Evolutionary conservation across 768 basidiomycete genomes (phyloP), one percentile per base, ranked within the genome.

Genomic region (Boletales sp.): DNA sequence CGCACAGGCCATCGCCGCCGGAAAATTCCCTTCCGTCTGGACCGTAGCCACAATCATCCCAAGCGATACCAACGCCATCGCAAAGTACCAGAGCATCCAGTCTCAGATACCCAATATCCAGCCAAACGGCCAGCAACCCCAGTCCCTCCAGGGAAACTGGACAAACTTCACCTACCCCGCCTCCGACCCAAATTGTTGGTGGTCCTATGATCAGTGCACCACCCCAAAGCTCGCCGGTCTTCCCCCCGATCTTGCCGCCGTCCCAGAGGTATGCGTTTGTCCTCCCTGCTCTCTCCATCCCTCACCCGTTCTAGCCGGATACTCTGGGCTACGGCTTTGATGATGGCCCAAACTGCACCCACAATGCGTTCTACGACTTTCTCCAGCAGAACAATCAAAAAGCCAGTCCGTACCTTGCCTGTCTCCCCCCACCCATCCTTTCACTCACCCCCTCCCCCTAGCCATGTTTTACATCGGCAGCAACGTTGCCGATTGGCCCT

Each of bases 391-490:
- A 83, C 54, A 72, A 81, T 27, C 83, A 84, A 67, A 80, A 76
- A 74, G 82, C 83, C 48, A 60, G 81, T 75, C 0, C 18, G 48
- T 34, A 9, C 9, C 21, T 21, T 21, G 21, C 21, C 21, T 21
- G 21, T 9, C 14, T 34, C 10, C 14, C 32, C 32, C 14, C 32
- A 5, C 14, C 9, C 11, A 5, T 34, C 32, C 10, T 34, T 14
- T 34, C 5, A 34, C 10, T 11, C 32, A 34, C 18, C 11, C 42
- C 46, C 11, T 9, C 3, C 21, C 21, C 21, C 21, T 39, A 82
- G 81, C 80, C 3, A 77, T 84, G 79, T 84, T 77, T 58, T 83
- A 71, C 51, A 80, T 84, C 42, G 82, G 83, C 5, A 80, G 77
- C 44, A 84, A 80, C 45, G 74, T 81, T 15, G 61, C 78, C 52